Base-by-base conservation (phyloP, 495 filamentous ascomycete genomes). In the Corynascus novoguineensis region DNA sequence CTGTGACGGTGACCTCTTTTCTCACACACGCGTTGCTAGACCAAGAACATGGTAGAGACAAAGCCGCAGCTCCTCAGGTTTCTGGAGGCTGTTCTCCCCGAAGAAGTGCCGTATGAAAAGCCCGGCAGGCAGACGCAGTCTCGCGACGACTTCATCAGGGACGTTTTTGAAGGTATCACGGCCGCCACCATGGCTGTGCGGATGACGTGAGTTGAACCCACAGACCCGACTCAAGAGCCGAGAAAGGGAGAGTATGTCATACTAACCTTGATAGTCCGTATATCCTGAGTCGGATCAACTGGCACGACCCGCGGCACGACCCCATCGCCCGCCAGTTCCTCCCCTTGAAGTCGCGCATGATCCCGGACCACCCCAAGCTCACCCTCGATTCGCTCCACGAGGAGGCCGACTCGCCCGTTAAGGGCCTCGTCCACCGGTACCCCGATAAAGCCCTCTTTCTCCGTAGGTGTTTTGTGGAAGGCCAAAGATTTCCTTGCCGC, bases 401-500 rank as follows among this genome's bases (percentile, higher is more conserved):
- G 64, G 64, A 60, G 32, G 62, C 62, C 4, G 78, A 83, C 57
- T 74, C 68, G 14, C 75, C 72, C 3, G 75, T 78, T 42, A 65
- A 64, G 5, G 78, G 76, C 1, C 58, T 83, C 19, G 80, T 85
- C 14, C 81, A 83, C 64, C 70, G 81, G 15, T 85, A 85, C 62
- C 71, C 76, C 0, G 81, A 82, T 55, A 83, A 81, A 57, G 80
- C 73, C n/a, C 67, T 83, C 4, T 79, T 85, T 55, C 68, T 84
- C 38, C 74, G 81, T 82, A 66, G 63, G 78, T 58, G 25, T 40
- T 37, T 38, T 38, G 9, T 15, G 3, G 10, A 19, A 7, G 9
- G 41, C 25, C n/a, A 52, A 40, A 14, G 21, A 19, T 3, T 19
- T 1, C 21, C 22, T 17, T 37, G 9, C 34, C 32, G 5, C 21